A percentile compares a stretch with the other conserved stretches of the same genome.
Evolutionary conservation across 768 basidiomycete species (phyloP).

Genomic region (Hygrophoropsis aurantiaca): DNA sequence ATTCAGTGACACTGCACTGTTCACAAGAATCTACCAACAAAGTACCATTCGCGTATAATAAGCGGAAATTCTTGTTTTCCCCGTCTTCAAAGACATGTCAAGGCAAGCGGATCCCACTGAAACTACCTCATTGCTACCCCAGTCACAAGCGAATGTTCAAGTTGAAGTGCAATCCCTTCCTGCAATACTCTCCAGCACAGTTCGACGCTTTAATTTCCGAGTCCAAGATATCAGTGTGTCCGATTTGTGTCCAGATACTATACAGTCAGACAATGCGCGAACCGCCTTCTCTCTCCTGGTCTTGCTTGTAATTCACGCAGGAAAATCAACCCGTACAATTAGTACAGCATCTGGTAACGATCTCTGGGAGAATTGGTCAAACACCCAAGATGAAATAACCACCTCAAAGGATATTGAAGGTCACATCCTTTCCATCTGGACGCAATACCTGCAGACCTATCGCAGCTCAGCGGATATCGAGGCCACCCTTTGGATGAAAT

Average conservation of each 20-base stretch:
- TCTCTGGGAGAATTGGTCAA: conserved; percentile 45
- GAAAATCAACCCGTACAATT: background rate
- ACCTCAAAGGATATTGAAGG: conserved; percentile 34
- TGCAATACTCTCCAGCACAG: background rate
- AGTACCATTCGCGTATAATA: too few relatives aligned
- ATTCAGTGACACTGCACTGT: too few relatives aligned
- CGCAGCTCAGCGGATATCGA: conserved; percentile 43
- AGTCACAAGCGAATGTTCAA: too few relatives aligned
- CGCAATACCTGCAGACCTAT: conserved; percentile 40
- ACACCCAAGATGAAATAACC: conserved; percentile 20
- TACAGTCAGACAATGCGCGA: background rate
- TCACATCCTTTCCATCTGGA: conserved; percentile 38
- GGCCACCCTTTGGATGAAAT: conserved; percentile 47
- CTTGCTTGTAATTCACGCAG: background rate
- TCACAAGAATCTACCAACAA: too few relatives aligned
- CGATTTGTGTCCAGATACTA: conserved; percentile 2
- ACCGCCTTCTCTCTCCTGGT: background rate
- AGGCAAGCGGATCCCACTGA: too few relatives aligned
- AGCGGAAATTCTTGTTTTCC: too few relatives aligned
- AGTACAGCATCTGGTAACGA: conserved; percentile 15
- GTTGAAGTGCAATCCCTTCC: background rate
- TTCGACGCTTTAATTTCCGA: background rate
- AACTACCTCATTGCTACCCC: background rate
- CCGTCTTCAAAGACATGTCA: too few relatives aligned
- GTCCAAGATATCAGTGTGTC: background rate